A percentile compares a stretch with the other conserved stretches of the same genome.
Evolutionary conservation across 441 rosid species (phyloP).

Genomic region (Pelargonium myrrhifolium): DNA sequence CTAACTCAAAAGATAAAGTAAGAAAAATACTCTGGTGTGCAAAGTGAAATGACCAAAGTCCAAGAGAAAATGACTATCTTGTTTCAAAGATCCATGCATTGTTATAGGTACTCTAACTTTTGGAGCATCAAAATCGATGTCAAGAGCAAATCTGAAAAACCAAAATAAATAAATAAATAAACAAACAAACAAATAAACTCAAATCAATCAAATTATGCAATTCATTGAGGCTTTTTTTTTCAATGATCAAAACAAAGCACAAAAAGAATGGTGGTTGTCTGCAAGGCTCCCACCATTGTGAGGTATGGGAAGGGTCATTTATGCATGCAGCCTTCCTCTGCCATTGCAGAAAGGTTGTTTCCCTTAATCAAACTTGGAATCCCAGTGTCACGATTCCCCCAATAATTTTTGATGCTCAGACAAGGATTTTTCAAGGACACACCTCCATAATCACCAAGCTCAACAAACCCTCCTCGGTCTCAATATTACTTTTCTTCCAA

Average conservation of each 20-base stretch:
- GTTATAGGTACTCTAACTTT: constrained; percentile 90
- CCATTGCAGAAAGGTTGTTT: too few relatives aligned
- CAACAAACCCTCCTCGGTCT: background rate
- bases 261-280: background rate
- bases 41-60: constrained; percentile 97
- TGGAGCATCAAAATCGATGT: constrained; percentile 98
- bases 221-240: constrained; percentile 5
- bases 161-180: too few relatives aligned
- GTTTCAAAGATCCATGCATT: constrained; percentile 48
- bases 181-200: too few relatives aligned
- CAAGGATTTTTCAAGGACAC: constrained; percentile 3
- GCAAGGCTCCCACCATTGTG: too few relatives aligned
- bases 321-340: background rate
- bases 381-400: background rate
- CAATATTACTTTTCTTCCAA: background rate
- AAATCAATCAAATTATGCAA: too few relatives aligned
- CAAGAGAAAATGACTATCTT: constrained; percentile 78
- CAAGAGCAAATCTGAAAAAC: constrained; percentile 92
- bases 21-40: constrained; percentile 63
- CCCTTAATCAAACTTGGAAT: too few relatives aligned
- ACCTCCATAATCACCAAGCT: background rate
- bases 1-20: constrained; percentile 17
- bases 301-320: too few relatives aligned
- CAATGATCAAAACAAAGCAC: background rate
- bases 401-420: background rate